phyloP scores from a whole-genome alignment of 169 alveolate genomes.

The Perkinsus chesapeaki region DNA sequence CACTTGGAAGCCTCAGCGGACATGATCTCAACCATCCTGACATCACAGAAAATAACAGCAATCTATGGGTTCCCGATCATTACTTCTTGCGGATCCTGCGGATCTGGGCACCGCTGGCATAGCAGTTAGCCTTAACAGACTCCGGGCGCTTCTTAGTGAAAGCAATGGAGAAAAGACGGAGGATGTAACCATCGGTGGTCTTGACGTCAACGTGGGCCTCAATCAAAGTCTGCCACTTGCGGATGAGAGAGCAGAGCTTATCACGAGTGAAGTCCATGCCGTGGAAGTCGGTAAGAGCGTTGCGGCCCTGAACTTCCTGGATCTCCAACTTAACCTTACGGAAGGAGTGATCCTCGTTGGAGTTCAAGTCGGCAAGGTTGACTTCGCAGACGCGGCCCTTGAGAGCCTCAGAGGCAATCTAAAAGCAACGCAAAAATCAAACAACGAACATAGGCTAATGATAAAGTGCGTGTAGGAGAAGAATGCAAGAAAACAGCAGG shows the following conservation, averaged over 20 bases:
- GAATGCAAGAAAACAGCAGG: conserved; percentile 13
- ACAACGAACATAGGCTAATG: neutral
- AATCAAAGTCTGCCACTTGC: conserved; percentile 92
- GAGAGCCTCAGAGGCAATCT: conserved; percentile 84
- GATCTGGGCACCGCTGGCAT: conserved; percentile 88
- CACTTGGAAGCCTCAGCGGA: conserved; percentile 83
- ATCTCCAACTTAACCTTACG: conserved; percentile 86
- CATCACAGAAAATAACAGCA: neutral
- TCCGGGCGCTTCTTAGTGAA: conserved; percentile 80
- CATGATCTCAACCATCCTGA: conserved; percentile 88
- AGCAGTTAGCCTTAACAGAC: conserved; percentile 85
- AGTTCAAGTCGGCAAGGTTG: conserved; percentile 90
- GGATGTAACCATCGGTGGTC: conserved; percentile 89
- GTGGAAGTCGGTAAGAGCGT: conserved; percentile 91
- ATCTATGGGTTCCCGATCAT: neutral
- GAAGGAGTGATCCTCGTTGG: conserved; percentile 87
- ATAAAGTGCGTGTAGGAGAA: neutral
- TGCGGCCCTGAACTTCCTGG: conserved; percentile 89
- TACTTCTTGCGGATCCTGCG: conserved; percentile 84
- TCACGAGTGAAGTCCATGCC: conserved; percentile 96
- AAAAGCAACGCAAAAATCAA: conserved; percentile 4
- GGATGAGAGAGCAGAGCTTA: conserved; percentile 86
- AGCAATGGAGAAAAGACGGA: conserved; percentile 93
- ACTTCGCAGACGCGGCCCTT: conserved; percentile 91
- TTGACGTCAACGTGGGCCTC: conserved; percentile 94